Evolutionary conservation across 2,329 filamentous ascomycete genomes (phyloP).

Genomic region (Fusarium subglutinans): DNA sequence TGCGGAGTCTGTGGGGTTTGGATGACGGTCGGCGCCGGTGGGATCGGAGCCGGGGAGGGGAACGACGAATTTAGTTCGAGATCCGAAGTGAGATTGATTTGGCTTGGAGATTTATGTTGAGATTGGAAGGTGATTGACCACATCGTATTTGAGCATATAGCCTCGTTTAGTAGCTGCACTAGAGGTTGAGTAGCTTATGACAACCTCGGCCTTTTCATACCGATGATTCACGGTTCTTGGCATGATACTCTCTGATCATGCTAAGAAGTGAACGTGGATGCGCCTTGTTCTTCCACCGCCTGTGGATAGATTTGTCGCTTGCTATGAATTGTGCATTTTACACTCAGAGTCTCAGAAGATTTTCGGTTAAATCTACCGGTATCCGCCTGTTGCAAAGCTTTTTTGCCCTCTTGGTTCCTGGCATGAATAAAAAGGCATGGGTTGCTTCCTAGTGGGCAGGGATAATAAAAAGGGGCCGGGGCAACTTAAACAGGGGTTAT

Average conservation of each 20-base stretch:
- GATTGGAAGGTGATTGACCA: conserved; percentile 3
- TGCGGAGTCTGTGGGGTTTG: conserved; percentile 29
- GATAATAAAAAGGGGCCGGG: conserved; percentile 29
- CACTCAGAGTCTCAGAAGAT: neutral
- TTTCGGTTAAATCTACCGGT: conserved; percentile 1
- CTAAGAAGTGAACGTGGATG: conserved; percentile 6
- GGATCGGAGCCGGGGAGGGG: conserved; percentile 30
- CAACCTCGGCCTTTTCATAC: neutral
- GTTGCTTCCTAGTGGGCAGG: conserved; percentile 20
- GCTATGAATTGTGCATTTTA: neutral
- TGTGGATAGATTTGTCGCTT: neutral
- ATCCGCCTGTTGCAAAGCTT: conserved; percentile 12
- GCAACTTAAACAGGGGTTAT: conserved; percentile 12
- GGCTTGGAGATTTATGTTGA: neutral
- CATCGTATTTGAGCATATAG: neutral
- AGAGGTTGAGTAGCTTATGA: neutral
- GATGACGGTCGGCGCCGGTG: conserved; percentile 29
- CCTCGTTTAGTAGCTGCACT: neutral
- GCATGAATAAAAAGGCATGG: conserved; percentile 11
- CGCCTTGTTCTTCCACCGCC: neutral
- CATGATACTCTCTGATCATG: neutral
- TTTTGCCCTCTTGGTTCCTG: conserved; percentile 14
- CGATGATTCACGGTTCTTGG: neutral
- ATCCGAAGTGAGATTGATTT: conserved; percentile 3
- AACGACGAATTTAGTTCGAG: conserved; percentile 21